These are phyloP conservation scores for Aspergillus sp. DNA, from an alignment of 2,329 filamentous ascomycete genomes.

Conservation along the genomic window DNA sequence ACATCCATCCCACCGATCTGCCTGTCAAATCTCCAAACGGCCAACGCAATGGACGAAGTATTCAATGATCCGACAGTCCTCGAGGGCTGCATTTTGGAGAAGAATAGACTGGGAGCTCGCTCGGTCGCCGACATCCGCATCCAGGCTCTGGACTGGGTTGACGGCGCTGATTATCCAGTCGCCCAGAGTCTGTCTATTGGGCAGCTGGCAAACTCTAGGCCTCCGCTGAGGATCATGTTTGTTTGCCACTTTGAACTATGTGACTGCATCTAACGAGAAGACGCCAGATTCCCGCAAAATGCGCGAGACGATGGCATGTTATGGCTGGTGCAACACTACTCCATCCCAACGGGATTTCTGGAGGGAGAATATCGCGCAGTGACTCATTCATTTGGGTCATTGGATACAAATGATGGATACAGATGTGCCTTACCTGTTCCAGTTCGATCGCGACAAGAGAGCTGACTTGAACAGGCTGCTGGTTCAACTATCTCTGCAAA, in stretches of 20 bases:
- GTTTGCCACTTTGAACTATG: not conserved
- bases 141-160: not conserved
- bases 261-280: not conserved
- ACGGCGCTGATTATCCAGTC: not conserved
- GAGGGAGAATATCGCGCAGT: not conserved
- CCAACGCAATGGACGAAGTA: not conserved
- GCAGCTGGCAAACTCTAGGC: not conserved
- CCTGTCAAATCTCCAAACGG: not conserved
- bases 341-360: not conserved
- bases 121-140: not conserved
- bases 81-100: not conserved
- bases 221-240: not conserved
- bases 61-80: not conserved
- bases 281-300: not conserved
- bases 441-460: too few relatives aligned
- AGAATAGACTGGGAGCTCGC: not conserved
- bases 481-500: slow-evolving; percentile 1
- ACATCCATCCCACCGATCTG: not conserved
- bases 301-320: not conserved
- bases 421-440: not conserved
- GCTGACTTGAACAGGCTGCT: not conserved
- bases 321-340: not conserved
- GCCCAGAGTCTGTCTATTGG: not conserved
- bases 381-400: not conserved
- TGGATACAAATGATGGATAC: not conserved